Evolutionary conservation across 2,329 filamentous ascomycete genomes (phyloP), one percentile per base, ranked within the genome.

Genomic region (Ceratocystiopsis sp.): DNA sequence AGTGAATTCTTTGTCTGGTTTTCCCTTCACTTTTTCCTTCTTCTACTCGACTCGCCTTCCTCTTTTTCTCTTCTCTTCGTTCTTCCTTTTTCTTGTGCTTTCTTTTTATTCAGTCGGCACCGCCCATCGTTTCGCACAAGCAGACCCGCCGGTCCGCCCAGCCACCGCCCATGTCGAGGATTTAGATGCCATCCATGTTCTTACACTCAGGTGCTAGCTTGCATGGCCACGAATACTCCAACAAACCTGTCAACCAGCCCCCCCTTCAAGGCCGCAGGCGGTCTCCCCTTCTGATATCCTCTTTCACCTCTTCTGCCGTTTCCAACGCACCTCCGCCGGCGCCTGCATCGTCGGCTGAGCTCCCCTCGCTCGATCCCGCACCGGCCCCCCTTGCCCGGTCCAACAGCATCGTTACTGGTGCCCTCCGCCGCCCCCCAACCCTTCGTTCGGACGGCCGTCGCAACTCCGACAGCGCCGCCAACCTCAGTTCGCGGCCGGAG

Each of bases 171-270:
- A 40, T 37, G 36, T 18, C 14, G 25, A 29, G 25, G 25, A 29
- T 8, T 8, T 29, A 11, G 10, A 29, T 29, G 58, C 47, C 49
- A 76, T 77, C 47, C 49, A 76, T 77, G 73, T 73, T 76, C 53
- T 59, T 76, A 33, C 73, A 76, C 52, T 64, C 70, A 16, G 72
- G 70, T 38, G 72, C 72, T 41, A 69, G 71, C 57, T 61, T 76
- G 17, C 71, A 76, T 53, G 72, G 71, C 55, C 72, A 75, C 53
- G 71, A 75, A 54, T 75, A 70, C 51, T 73, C 70, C 29, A 57
- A 58, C 45, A 57, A 58, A 38, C 53, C 57, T 43, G 45, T 57
- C 19, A 50, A 57, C 29, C 53, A 54, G 35, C 49, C 57, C 48
- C 55, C 57, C 48, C 55, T 57, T 36, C 52, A 55, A 19, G 55